A percentile compares a stretch with the other conserved stretches of the same genome.
Evolutionary conservation across 495 filamentous ascomycete genomes (phyloP).

Genomic region (Aspergillus nidulans): DNA sequence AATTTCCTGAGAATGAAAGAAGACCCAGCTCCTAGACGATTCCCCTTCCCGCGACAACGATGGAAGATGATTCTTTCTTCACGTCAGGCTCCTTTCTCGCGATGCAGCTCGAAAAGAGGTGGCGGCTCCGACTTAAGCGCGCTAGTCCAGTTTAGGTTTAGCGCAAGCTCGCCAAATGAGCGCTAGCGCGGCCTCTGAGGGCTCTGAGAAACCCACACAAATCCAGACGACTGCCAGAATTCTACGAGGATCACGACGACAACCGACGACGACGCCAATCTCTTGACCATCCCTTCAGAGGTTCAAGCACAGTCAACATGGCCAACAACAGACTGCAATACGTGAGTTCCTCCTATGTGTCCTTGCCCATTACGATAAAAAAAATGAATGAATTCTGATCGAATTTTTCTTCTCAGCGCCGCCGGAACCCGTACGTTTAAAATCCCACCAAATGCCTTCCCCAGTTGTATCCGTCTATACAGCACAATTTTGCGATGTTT

Average conservation of each 20-base stretch:
- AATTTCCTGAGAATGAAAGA: constrained; percentile 45
- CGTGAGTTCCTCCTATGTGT: constrained; percentile 44
- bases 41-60: constrained; percentile 46
- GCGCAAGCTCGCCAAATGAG: constrained; percentile 44
- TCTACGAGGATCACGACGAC: constrained; percentile 50
- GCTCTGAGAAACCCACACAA: constrained; percentile 49
- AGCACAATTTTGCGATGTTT: constrained; percentile 7
- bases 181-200: constrained; percentile 41
- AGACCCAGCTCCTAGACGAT: constrained; percentile 53
- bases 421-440: constrained; percentile 82
- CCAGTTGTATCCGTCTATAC: constrained; percentile 11
- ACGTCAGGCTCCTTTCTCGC: constrained; percentile 27
- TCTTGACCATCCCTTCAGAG: constrained; percentile 40
- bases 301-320: constrained; percentile 56
- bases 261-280: constrained; percentile 53
- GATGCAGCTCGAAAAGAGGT: constrained; percentile 32
- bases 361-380: background rate
- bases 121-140: constrained; percentile 30
- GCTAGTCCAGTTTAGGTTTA: constrained; percentile 16
- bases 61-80: constrained; percentile 21
- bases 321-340: constrained; percentile 68
- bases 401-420: constrained; percentile 50
- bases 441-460: constrained; percentile 16
- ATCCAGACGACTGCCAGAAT: constrained; percentile 37
- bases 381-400: constrained; percentile 18